Evolutionary conservation across 176 grass and related monocot species (phyloP).

Genomic region (Musa acuminata): DNA sequence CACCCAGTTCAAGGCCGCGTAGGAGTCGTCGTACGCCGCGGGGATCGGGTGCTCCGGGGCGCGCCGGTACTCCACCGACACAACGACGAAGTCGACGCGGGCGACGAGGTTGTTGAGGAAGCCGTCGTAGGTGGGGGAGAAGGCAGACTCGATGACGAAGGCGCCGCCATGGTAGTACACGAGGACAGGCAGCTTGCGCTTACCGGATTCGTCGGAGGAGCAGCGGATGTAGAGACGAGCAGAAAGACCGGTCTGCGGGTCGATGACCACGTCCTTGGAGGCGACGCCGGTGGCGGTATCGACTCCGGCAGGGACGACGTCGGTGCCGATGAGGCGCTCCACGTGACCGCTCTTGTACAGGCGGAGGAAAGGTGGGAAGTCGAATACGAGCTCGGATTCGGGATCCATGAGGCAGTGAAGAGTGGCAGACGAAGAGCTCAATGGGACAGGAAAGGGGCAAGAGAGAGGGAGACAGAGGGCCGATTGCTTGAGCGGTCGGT

Average conservation of each 20-base stretch:
- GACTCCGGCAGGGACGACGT: conserved; percentile 15
- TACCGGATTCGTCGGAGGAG: neutral
- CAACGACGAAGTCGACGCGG: neutral
- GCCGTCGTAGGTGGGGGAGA: conserved; percentile 1
- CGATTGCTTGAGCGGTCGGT: neutral
- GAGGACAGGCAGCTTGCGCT: neutral
- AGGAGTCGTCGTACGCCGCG: conserved; percentile 1
- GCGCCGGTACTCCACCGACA: conserved; percentile 9
- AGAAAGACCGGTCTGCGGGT: neutral
- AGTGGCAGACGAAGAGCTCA: neutral
- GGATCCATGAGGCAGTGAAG: conserved; percentile 15
- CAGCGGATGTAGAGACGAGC: conserved; percentile 5
- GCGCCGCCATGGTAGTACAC: conserved; percentile 8
- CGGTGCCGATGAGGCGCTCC: conserved; percentile 32
- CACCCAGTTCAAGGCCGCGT: conserved; percentile 16
- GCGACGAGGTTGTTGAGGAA: conserved; percentile 10
- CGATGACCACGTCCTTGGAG: conserved; percentile 14
- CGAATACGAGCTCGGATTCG: conserved; percentile 22
- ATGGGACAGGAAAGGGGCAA: neutral
- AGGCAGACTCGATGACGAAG: conserved; percentile 10
- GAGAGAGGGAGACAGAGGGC: neutral
- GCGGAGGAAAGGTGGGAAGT: conserved; percentile 47
- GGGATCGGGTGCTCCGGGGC: conserved; percentile 4
- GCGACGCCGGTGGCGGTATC: conserved; percentile 11
- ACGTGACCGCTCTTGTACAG: conserved; percentile 53